Evolutionary conservation across 352 stramenopile species (phyloP), one percentile per base, ranked within the genome.

Genomic region (Phytophthora brassicae): DNA sequence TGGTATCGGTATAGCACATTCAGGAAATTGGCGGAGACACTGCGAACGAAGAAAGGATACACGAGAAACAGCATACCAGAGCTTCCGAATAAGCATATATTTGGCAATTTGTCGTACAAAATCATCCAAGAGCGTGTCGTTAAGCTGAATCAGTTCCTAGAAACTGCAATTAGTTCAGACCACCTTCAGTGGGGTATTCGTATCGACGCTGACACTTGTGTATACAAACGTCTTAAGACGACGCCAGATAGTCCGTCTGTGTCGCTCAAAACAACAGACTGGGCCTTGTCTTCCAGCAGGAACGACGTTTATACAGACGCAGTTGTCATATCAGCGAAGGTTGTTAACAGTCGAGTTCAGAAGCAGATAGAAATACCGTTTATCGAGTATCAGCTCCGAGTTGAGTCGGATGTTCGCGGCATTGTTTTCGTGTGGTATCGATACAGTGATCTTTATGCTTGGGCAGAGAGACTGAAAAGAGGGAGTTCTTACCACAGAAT

Each of bases 1-100:
- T 86, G 74, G 77, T 67, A 86, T 29, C 74, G 77, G 22, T 86
- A 84, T 62, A 82, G 68, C 33, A 86, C 74, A 43, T 86, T 84
- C 62, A 71, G 74, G 24, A 84, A 82, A 50, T 43, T 86, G n/a
- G 77, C 74, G 7, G 75, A 70, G 31, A 79, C 69, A 38, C 56
- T 86, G 36, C 69, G 81, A 56, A 77, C 56, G 33, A 82, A 84
- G 60, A 77, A 82, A 33, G 63, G 69, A 0, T 75, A 84, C 50
- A 63, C 73, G 39, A 69, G 64, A 49, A 80, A 82, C 49, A 74
- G 80, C 35, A 82, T 83, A 26, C 77, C 75, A 3, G 77, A 86
- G 52, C 57, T 84, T 23, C 75, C 77, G 24, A 76, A 77, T 53
- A 84, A 84, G 52, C 77, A 84, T 36, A 22, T 84, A n/a, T 87